These are phyloP conservation scores for Nidula niveotomentosa DNA, from an alignment of 1,284 basidiomycete genomes.

Conservation along the genomic window DNA sequence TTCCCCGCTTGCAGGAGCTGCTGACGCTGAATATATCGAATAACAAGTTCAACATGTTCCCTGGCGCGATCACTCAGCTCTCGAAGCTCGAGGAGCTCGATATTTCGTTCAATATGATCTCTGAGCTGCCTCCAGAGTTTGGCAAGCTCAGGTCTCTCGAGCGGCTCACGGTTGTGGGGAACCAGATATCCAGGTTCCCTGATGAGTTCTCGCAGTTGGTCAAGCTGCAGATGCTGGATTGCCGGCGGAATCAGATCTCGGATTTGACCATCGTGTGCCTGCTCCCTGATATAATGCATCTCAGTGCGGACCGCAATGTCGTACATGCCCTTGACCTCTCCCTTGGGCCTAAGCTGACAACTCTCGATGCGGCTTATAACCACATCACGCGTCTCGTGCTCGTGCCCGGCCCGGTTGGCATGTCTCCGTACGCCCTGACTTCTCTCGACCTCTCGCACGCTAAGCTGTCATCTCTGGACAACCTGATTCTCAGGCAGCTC, in stretches of 20 bases:
- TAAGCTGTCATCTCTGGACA: conserved; percentile 86
- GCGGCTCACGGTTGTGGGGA: conserved; percentile 85
- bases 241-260: conserved; percentile 78
- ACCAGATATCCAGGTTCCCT: conserved; percentile 82
- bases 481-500: conserved; percentile 71
- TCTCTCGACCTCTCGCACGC: conserved; percentile 89
- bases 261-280: conserved; percentile 73
- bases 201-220: conserved; percentile 61
- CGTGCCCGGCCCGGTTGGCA: conserved; percentile 53
- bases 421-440: conserved; percentile 67
- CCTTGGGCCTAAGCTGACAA: conserved; percentile 61
- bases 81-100: conserved; percentile 83
- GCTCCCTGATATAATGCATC: conserved; percentile 66
- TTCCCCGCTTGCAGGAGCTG: conserved; percentile 73
- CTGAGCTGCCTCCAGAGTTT: conserved; percentile 80
- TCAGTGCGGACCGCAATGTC: conserved; percentile 82
- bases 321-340: conserved; percentile 80
- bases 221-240: conserved; percentile 76
- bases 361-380: conserved; percentile 75
- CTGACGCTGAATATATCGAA: conserved; percentile 93
- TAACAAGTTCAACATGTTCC: conserved; percentile 90
- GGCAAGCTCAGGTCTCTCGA: conserved; percentile 72
- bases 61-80: conserved; percentile 77
- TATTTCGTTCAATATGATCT: conserved; percentile 93
- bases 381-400: conserved; percentile 76